A percentile compares a stretch with the other conserved stretches of the same genome.
phyloP scores from a whole-genome alignment of 31 red algal genomes.

The Asparagopsis taxiformis region DNA sequence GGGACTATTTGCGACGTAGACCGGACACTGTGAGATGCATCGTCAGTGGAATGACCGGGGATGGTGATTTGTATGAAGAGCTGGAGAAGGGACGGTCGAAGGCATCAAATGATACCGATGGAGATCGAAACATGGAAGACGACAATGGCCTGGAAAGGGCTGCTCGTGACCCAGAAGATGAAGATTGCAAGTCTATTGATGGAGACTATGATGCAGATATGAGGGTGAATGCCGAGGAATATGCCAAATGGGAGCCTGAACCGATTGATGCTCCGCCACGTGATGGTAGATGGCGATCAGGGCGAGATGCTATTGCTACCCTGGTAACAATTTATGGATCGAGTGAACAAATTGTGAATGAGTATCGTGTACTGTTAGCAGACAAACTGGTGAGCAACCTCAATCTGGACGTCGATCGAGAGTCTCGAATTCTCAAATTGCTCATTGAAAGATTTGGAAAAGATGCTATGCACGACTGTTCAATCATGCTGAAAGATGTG shows the following conservation, averaged over 20 bases:
- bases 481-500: slow-evolving; percentile 86
- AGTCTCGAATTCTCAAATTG: slow-evolving; percentile 56
- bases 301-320: slow-evolving; percentile 54
- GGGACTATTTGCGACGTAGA: slow-evolving; percentile 56
- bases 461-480: slow-evolving; percentile 59
- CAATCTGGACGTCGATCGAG: slow-evolving; percentile 59
- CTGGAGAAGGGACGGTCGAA: slow-evolving; percentile 40
- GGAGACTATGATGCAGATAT: slow-evolving; percentile 37
- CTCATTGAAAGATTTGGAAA: slow-evolving; percentile 80
- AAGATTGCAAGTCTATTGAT: slow-evolving; percentile 46
- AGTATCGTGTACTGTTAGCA: slow-evolving; percentile 71
- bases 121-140: slow-evolving; percentile 10
- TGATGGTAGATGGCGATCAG: slow-evolving; percentile 43
- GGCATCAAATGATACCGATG: slow-evolving; percentile 10
- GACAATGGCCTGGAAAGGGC: background rate
- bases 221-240: slow-evolving; percentile 30
- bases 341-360: slow-evolving; percentile 79
- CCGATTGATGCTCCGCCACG: slow-evolving; percentile 60
- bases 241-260: slow-evolving; percentile 59
- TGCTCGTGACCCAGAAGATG: too few relatives aligned
- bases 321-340: slow-evolving; percentile 60
- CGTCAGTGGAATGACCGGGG: slow-evolving; percentile 65
- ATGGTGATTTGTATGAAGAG: slow-evolving; percentile 65
- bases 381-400: slow-evolving; percentile 55
- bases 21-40: slow-evolving; percentile 85